Percentiles rank a stretch among this genome's conserved stretches.
Evolutionary conservation across 108 stramenopile genomes (phyloP).

Genomic region (Pseudonitzschia multiseries): DNA sequence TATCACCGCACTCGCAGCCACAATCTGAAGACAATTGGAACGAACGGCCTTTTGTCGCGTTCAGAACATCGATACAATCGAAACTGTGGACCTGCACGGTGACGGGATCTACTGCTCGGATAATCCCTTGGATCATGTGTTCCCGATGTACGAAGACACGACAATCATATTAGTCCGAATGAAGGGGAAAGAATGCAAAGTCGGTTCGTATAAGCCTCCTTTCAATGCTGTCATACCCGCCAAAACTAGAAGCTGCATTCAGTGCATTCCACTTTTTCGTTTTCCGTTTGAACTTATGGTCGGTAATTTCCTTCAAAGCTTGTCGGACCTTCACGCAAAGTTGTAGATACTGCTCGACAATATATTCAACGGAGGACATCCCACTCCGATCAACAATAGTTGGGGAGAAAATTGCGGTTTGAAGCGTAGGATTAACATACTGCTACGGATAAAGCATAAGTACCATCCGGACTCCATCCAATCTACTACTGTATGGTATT

Average conservation of each 20-base stretch:
- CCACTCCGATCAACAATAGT: neutral
- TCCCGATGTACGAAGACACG: neutral
- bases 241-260: neutral
- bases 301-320: neutral
- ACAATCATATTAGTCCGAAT: neutral
- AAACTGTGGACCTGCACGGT: neutral
- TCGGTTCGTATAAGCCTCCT: neutral
- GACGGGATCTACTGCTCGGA: constrained; percentile 1
- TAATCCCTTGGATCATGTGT: neutral
- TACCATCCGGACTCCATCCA: too few relatives aligned
- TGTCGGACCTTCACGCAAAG: neutral
- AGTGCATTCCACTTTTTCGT: neutral
- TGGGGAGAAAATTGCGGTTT: neutral
- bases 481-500: neutral
- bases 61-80: neutral
- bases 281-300: neutral
- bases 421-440: neutral
- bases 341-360: neutral
- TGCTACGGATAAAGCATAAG: too few relatives aligned
- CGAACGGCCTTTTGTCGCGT: neutral
- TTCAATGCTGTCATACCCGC: neutral
- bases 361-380: neutral
- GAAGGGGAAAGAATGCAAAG: neutral
- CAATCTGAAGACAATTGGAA: neutral
- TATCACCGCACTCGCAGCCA: neutral